Base-by-base conservation (phyloP, 305 asterid species). In the Rubia occidens region DNA sequence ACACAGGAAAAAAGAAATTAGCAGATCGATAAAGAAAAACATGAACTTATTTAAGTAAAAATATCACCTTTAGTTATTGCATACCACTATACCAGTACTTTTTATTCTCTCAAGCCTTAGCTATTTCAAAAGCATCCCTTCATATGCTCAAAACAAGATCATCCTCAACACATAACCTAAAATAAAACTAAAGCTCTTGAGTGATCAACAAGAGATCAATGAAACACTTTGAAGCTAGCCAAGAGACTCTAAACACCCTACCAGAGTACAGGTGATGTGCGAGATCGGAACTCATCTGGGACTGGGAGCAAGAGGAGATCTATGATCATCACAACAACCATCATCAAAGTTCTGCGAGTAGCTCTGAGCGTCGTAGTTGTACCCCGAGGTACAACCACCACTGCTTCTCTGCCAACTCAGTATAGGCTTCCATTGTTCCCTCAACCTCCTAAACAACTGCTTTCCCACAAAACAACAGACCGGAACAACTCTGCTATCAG, bases 341-440 rank as follows among this genome's bases (percentile, higher is more conserved):
- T 82, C 81, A 60, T 86, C 91, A 44, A 84, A 86, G 79, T 84
- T 86, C 71, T 71, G 80, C 68, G 80, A 79, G 77, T 86, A 86
- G 69, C 87, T 86, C 56, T 72, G 72, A 47, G 86, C 79, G 64
- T 84, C 88, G 42, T 86, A 86, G 71, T 64, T 84, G 74, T 74
- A 82, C 63, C 77, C 55, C 32, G 44, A 60, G 8, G 45, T 60
- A 55, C 14, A 20, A 55, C 32, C 13, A 6, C 53, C 32, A 13
- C 53, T 64, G 67, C 77, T 65, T 64, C 80, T 78, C 64, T 71
- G 69, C 82, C 73, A 70, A 74, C 66, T 76, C 49, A 78, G 21
- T 40, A 75, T 72, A 24, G 65, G 83, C 72, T 63, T 86, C 83
- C 77, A 80, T 44, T 60, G 71, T 26, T 82, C 74, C 77, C 77